Conservation (phyloP, 148 eudicot species). For the Camellia lanceoleosa region DNA sequence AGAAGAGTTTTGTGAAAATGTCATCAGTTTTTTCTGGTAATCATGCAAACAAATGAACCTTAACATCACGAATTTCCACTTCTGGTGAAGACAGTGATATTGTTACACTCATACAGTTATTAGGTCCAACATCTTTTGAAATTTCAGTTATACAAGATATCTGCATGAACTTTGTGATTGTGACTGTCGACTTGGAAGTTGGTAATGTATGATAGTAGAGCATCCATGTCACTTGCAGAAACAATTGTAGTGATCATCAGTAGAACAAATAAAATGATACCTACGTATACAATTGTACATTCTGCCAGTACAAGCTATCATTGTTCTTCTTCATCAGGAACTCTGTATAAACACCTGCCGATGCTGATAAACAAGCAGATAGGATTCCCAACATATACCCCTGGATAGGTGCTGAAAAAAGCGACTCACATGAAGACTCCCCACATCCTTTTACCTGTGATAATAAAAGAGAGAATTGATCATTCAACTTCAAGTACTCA, state of each 20-base stretch:
- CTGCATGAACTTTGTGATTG: not conserved
- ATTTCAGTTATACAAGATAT: not conserved
- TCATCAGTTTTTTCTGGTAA: not conserved
- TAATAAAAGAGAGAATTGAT: not conserved
- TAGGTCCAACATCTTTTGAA: not conserved
- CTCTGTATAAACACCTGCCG: constrained; percentile 98
- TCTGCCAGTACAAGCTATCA: constrained; percentile 94
- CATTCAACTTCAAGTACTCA: not conserved
- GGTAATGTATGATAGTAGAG: constrained; percentile 3
- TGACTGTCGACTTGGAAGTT: not conserved
- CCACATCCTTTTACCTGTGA: constrained; percentile 90
- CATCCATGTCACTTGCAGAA: not conserved
- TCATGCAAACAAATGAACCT: not conserved
- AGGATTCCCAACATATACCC: constrained; percentile 86
- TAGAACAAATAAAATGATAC: constrained; percentile 31
- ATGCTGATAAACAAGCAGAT: constrained; percentile 92
- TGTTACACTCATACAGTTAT: not conserved
- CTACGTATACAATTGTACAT: constrained; percentile 87
- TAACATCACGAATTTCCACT: not conserved
- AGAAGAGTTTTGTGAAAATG: not conserved
- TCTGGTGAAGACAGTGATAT: not conserved
- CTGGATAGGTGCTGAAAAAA: constrained; percentile 87
- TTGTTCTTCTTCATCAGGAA: constrained; percentile 94
- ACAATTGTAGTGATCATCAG: not conserved
- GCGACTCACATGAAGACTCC: constrained; percentile 76